Percentiles rank a stretch among this genome's conserved stretches.
Evolutionary conservation across 768 basidiomycete genomes (phyloP).

Genomic region (Tylopilus sp.): DNA sequence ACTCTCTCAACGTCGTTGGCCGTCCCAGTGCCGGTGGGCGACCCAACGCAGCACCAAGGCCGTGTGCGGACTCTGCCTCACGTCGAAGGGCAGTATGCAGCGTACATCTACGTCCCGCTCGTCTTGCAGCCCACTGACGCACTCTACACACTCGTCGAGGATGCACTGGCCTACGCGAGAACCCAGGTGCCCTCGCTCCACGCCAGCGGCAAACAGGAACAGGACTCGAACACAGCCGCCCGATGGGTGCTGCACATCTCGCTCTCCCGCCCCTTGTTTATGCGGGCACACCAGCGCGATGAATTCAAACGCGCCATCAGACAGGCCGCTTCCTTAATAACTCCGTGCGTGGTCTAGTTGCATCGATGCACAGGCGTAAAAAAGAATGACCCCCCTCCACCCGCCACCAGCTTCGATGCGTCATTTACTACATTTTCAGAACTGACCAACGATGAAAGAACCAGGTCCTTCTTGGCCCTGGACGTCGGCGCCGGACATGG

Average conservation of each 20-base stretch:
- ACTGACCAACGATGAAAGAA: slow-evolving; percentile 76
- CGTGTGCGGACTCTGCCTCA: slow-evolving; percentile 71
- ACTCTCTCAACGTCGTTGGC: slow-evolving; percentile 48
- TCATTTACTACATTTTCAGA: slow-evolving; percentile 73
- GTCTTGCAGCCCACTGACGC: slow-evolving; percentile 39
- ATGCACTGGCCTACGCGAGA: slow-evolving; percentile 44
- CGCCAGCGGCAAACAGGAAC: slow-evolving; percentile 34
- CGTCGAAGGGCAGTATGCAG: slow-evolving; percentile 82
- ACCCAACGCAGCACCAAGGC: slow-evolving; percentile 83
- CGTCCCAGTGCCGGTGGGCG: slow-evolving; percentile 53
- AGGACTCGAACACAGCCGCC: not conserved
- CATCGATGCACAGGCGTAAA: not conserved
- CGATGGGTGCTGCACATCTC: slow-evolving; percentile 72
- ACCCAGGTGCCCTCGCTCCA: slow-evolving; percentile 45
- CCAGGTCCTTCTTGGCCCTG: slow-evolving; percentile 74
- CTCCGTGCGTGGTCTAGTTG: slow-evolving; percentile 38
- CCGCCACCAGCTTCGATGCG: slow-evolving; percentile 53
- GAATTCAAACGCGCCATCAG: slow-evolving; percentile 64
- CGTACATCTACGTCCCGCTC: slow-evolving; percentile 75
- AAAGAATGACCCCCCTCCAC: slow-evolving; percentile 7
- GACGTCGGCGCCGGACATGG: slow-evolving; percentile 82
- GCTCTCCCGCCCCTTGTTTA: slow-evolving; percentile 75
- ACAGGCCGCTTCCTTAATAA: slow-evolving; percentile 42
- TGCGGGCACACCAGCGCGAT: slow-evolving; percentile 77
- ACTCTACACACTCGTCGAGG: slow-evolving; percentile 45